Conservation (phyloP, 176 grass and related monocot genomes). For the Rhynchospora pubera region DNA sequence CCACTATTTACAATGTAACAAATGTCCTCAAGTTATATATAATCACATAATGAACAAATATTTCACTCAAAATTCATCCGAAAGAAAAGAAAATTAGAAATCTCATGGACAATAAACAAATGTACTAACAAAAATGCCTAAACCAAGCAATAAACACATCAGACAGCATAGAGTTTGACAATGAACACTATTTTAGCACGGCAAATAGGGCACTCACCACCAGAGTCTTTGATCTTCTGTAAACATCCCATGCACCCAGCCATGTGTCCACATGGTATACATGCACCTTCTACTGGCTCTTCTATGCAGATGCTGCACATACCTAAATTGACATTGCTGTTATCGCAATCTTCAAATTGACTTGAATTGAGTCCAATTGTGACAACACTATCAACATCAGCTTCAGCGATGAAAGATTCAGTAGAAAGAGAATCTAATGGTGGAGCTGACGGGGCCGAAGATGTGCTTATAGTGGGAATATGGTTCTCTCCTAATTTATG, state of each 20-base stretch:
- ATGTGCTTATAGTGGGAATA: neutral
- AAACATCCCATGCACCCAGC: constrained; percentile 16
- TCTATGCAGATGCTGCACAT: constrained; percentile 23
- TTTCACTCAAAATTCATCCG: neutral
- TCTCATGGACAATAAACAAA: neutral
- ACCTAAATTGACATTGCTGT: neutral
- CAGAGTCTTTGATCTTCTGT: constrained; percentile 7
- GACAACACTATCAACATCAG: neutral
- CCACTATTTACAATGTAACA: neutral
- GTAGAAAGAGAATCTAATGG: neutral
- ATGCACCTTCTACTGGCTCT: constrained; percentile 3
- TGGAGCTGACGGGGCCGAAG: neutral
- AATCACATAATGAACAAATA: neutral
- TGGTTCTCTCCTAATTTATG: neutral
- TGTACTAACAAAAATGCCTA: neutral
- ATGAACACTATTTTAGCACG: constrained; percentile 10
- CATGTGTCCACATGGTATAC: constrained; percentile 30
- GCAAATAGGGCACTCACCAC: constrained; percentile 17
- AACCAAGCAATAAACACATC: neutral
- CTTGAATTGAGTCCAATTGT: neutral
- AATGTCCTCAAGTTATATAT: neutral
- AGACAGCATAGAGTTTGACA: constrained; percentile 21
- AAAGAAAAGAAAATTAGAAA: neutral
- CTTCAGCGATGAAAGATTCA: neutral
- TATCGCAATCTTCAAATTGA: neutral